Evolutionary conservation across 2,329 filamentous ascomycete genomes (phyloP).

Genomic region (Calonectria naviculata): DNA sequence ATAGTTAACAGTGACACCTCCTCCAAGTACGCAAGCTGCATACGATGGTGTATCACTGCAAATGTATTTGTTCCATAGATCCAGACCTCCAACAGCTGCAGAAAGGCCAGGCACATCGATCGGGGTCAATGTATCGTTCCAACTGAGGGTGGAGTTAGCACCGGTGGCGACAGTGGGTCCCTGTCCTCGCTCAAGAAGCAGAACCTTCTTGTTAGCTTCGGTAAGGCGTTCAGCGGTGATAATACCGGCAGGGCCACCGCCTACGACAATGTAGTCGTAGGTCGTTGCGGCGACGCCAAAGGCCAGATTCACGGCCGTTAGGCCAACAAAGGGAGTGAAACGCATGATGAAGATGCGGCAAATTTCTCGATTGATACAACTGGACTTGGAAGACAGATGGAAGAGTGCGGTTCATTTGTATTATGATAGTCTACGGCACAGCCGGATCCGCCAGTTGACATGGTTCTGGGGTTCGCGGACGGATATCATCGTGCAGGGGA

Average conservation of each 20-base stretch:
- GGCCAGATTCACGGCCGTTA: too few species aligned
- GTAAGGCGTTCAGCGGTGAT: constrained; percentile 58
- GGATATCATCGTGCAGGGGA: background rate
- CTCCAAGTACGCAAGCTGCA: constrained; percentile 73
- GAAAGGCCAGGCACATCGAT: constrained; percentile 73
- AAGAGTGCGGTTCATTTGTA: background rate
- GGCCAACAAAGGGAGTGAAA: background rate
- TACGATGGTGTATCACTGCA: constrained; percentile 43
- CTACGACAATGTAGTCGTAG: constrained; percentile 42
- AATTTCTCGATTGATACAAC: too few species aligned
- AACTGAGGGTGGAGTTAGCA: constrained; percentile 68
- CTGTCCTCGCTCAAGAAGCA: constrained; percentile 70
- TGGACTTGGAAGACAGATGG: background rate
- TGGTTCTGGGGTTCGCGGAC: background rate
- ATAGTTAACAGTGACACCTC: constrained; percentile 73
- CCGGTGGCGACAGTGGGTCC: constrained; percentile 72
- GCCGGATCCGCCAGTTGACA: background rate
- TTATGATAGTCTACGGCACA: too few species aligned
- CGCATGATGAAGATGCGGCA: constrained; percentile 18
- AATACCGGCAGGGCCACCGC: constrained; percentile 37
- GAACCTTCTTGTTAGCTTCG: constrained; percentile 71
- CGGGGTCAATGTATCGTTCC: constrained; percentile 72
- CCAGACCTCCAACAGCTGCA: constrained; percentile 71
- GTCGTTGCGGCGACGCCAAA: background rate
- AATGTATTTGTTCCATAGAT: constrained; percentile 65